These are phyloP conservation scores for Sporothrix brunneoviolacea DNA, from an alignment of 2,329 filamentous ascomycete genomes.

Conservation along the genomic window DNA sequence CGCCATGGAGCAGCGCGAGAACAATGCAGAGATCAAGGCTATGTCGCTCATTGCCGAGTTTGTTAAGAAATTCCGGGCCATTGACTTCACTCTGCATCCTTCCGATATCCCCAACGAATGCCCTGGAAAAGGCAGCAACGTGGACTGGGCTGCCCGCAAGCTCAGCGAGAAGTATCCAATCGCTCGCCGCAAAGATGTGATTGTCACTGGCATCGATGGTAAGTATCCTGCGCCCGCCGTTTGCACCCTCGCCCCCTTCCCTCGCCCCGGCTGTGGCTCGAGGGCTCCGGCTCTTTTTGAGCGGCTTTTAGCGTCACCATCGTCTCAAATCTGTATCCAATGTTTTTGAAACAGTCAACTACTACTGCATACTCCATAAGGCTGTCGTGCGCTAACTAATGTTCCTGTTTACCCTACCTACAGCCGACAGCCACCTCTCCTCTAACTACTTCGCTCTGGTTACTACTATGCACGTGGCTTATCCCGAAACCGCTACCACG, in stretches of 20 bases:
- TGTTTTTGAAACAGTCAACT: not conserved
- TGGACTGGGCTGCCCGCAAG: conserved; percentile 62
- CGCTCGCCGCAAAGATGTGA: conserved; percentile 49
- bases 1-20: conserved; percentile 66
- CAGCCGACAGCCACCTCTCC: conserved; percentile 65
- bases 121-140: conserved; percentile 68
- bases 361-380: too few relatives aligned
- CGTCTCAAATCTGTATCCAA: too few relatives aligned
- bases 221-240: too few relatives aligned
- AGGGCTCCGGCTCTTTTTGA: too few relatives aligned
- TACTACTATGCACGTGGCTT: conserved; percentile 53
- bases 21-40: conserved; percentile 55
- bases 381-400: conserved; percentile 19
- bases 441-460: conserved; percentile 61
- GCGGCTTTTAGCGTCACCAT: too few relatives aligned
- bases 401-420: conserved; percentile 20
- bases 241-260: too few relatives aligned
- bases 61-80: conserved; percentile 56
- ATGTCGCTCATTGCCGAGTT: conserved; percentile 56
- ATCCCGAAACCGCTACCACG: conserved; percentile 53
- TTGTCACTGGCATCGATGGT: conserved; percentile 70
- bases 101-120: conserved; percentile 59
- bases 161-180: conserved; percentile 55
- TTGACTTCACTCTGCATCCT: conserved; percentile 63
- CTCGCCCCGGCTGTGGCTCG: too few relatives aligned